These are phyloP conservation scores for Avena eriantha DNA, from an alignment of 176 grass and related monocot species.

Conservation along the genomic window DNA sequence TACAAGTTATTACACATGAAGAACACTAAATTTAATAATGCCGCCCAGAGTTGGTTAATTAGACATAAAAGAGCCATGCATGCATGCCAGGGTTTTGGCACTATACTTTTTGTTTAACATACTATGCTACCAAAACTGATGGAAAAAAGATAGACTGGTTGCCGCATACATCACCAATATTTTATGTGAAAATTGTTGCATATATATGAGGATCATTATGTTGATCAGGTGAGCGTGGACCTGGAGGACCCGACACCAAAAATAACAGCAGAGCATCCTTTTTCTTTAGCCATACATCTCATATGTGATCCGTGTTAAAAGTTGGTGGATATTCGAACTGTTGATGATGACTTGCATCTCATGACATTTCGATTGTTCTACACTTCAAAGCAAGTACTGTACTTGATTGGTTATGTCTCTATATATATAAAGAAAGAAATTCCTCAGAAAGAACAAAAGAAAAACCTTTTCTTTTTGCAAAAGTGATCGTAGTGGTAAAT, in stretches of 20 bases:
- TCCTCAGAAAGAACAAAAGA: constrained; percentile 7
- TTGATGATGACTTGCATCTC: constrained; percentile 47
- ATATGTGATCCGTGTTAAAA: constrained; percentile 44
- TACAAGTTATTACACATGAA: not conserved
- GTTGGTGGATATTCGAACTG: constrained; percentile 46
- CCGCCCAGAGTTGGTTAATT: not conserved
- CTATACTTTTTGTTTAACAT: constrained; percentile 31
- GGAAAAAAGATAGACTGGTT: constrained; percentile 13
- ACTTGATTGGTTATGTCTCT: constrained; percentile 40
- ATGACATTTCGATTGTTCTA: constrained; percentile 48
- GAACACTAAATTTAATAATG: not conserved
- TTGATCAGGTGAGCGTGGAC: constrained; percentile 49
- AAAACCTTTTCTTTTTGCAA: not conserved
- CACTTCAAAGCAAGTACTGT: constrained; percentile 53
- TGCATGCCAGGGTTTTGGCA: not conserved
- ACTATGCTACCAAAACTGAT: not conserved
- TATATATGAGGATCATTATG: constrained; percentile 41
- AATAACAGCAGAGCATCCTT: constrained; percentile 34
- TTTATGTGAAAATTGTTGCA: constrained; percentile 36
- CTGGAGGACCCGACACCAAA: constrained; percentile 35
- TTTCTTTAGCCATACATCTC: constrained; percentile 36
- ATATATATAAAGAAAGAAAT: constrained; percentile 17
- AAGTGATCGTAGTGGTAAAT: not conserved
- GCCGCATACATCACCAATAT: constrained; percentile 41
- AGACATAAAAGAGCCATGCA: not conserved